Evolutionary conservation across 495 filamentous ascomycete genomes (phyloP).

Genomic region (Xylaria scruposa): DNA sequence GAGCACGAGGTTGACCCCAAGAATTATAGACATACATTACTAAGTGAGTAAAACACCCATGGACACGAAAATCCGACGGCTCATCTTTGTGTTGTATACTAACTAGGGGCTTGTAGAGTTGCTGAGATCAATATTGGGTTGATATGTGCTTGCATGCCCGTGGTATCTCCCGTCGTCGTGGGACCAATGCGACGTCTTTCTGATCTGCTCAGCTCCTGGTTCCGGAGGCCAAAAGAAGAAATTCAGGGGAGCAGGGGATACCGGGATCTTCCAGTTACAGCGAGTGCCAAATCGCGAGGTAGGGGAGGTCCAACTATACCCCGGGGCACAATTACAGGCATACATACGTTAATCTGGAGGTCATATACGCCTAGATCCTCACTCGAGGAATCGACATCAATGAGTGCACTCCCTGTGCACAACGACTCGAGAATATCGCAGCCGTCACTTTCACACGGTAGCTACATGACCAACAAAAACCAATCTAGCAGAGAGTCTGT

Average conservation of each 20-base stretch:
- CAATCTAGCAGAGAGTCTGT: background rate
- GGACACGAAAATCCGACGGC: too few species aligned
- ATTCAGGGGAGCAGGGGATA: constrained; percentile 10
- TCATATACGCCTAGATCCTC: background rate
- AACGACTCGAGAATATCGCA: background rate
- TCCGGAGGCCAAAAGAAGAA: background rate
- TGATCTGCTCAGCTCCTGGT: constrained; percentile 3
- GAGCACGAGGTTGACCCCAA: too few species aligned
- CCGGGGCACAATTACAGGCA: constrained; percentile 9
- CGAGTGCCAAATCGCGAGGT: background rate
- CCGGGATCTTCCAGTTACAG: constrained; percentile 11
- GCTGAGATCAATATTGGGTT: constrained; percentile 13
- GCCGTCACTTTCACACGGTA: background rate
- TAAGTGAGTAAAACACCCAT: constrained; percentile 3
- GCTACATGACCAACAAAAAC: background rate
- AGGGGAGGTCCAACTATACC: constrained; percentile 6
- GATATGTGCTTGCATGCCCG: constrained; percentile 13
- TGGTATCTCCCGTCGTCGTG: constrained; percentile 11
- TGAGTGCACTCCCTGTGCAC: background rate
- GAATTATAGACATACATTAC: constrained; percentile 5
- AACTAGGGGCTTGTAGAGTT: background rate
- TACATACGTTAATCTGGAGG: background rate
- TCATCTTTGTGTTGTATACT: background rate
- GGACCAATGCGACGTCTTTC: constrained; percentile 19
- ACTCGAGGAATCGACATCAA: background rate